Evolutionary conservation across 2,329 filamentous ascomycete species (phyloP).

Genomic region (Colletotrichum nymphaeae): DNA sequence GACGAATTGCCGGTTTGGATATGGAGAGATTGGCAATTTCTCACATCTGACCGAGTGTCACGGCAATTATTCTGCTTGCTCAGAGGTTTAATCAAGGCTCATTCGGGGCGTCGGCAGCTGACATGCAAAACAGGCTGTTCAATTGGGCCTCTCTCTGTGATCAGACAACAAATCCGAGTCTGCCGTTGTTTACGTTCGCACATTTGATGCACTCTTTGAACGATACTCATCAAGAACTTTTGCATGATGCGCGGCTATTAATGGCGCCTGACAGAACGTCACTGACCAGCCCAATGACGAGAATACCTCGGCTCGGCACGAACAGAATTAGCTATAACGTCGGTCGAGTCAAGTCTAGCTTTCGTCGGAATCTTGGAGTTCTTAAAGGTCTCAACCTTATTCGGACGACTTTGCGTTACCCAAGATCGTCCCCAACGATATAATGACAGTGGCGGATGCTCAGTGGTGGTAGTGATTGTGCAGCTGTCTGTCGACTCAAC

Average conservation of each 20-base stretch:
- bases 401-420: conserved; percentile 17
- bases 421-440: background rate
- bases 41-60: background rate
- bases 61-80: background rate
- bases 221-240: background rate
- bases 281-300: background rate
- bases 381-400: conserved; percentile 26
- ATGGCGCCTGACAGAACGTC: too few species aligned
- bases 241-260: background rate
- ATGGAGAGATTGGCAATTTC: conserved; percentile 21
- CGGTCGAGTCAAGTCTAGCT: background rate
- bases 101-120: background rate
- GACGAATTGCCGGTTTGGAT: conserved; percentile 12
- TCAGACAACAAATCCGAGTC: background rate
- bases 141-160: background rate
- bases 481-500: background rate
- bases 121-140: background rate
- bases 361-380: background rate
- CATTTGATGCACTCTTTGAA: background rate
- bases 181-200: background rate
- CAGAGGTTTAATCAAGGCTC: background rate
- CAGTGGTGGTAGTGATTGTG: background rate
- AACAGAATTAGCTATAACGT: too few species aligned
- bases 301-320: background rate
- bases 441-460: background rate